Base-by-base conservation (phyloP, 768 basidiomycete genomes). In the Xerocomellus dryophilus region DNA sequence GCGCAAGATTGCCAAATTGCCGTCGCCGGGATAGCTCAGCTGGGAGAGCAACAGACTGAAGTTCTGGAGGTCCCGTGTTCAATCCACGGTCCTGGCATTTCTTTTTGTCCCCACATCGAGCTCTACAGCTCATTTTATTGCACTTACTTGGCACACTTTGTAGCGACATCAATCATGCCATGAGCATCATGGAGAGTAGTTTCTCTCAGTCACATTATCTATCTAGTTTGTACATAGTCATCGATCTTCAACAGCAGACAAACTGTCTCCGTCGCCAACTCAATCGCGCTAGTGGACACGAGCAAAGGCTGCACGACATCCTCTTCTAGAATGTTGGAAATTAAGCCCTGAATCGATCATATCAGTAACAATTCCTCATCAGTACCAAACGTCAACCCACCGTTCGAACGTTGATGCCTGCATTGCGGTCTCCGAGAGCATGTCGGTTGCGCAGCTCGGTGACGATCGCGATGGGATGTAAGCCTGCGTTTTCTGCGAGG, bases 381-480 rank as follows among this genome's bases (percentile, higher is more conserved):
- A 29, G 40, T 10, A 47, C 7, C 27, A 9, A 48, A 43, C 17
- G 8, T 21, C 32, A 44, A 69, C 81, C 40, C 63, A 93, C 94
- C 79, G 95, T 98, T 64, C 96, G 86, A 58, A 99, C 94, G 70
- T 98, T 99, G 73, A 99, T 98, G 31, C 97, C 97, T 25, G 97
- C 95, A 61, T 88, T 93, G 58, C 82, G 81, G 63, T 99, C 97
- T 32, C 97, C 97, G 9, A 93, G 78, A 2, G 97, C 95, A 72
- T 99, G 97, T 59, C 94, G 82, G 75, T 99, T 99, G 58, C 97
- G 84, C 50, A 99, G 78, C 67, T 99, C 97, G 25, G 97, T 99
- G 50, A 99, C 95, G 67, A 99, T 98, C 7, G 93, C 87, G 60
- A 99, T 98, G 7, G 97, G 93, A 73, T 98, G 97, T 53, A 99